Percentiles rank a stretch among this genome's conserved stretches.
These are phyloP conservation scores for Rhizoclosmatium sp. DNA, from an alignment of 192 early-diverging fungal genomes.

Conservation along the genomic window DNA sequence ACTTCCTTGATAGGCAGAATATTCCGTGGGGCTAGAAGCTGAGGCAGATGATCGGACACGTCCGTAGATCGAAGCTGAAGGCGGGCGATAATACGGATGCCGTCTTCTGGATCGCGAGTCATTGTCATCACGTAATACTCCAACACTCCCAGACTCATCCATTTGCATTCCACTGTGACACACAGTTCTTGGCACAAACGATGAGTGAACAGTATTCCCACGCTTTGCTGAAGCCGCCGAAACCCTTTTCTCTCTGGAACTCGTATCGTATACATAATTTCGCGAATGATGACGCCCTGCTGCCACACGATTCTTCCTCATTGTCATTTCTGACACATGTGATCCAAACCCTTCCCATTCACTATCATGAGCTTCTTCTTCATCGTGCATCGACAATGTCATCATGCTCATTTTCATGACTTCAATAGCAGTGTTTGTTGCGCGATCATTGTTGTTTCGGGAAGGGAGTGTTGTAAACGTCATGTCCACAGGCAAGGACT, in stretches of 20 bases:
- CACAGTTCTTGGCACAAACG: not conserved
- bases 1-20: not conserved
- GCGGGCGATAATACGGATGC: slow-evolving; percentile 21
- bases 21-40: not conserved
- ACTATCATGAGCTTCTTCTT: not conserved
- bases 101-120: not conserved
- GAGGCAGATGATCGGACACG: not conserved
- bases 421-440: not conserved
- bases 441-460: not conserved
- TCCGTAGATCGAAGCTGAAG: not conserved
- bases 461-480: not conserved
- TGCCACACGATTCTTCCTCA: not conserved
- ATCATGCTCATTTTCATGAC: slow-evolving; percentile 26
- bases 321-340: not conserved
- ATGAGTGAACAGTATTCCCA: no score
- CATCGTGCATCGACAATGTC: slow-evolving; percentile 10
- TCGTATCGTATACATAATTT: slow-evolving; percentile 1
- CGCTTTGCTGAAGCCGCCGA: not conserved
- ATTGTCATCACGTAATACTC: not conserved
- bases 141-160: not conserved
- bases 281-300: not conserved
- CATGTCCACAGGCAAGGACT: no score
- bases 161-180: not conserved
- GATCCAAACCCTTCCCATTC: not conserved
- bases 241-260: not conserved